A percentile compares a stretch with the other conserved stretches of the same genome.
These are phyloP conservation scores for Arabidopsis suecica DNA, from an alignment of 345 rosid genomes.

Conservation along the genomic window DNA sequence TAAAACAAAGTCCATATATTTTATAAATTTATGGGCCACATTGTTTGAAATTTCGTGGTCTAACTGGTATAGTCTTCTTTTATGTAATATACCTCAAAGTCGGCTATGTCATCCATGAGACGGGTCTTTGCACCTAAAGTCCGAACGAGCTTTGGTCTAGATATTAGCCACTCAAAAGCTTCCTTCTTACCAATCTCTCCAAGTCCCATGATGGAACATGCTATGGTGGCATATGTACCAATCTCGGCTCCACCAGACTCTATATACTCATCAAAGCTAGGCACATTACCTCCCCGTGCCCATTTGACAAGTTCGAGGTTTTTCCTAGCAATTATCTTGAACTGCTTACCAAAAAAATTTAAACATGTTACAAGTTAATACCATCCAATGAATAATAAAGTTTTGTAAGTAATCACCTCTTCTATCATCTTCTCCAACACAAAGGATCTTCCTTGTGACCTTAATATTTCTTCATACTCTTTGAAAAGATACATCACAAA, in stretches of 20 bases:
- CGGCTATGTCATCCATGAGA: constrained; percentile 16
- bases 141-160: neutral
- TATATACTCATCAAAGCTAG: constrained; percentile 19
- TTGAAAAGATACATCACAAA: constrained; percentile 20
- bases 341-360: neutral
- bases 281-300: constrained; percentile 8
- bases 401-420: constrained; percentile 1
- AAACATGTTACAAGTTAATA: neutral
- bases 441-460: constrained; percentile 11
- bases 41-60: too few species aligned
- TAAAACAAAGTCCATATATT: neutral
- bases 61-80: too few species aligned
- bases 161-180: constrained; percentile 14
- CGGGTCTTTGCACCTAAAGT: neutral
- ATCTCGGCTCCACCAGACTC: constrained; percentile 24
- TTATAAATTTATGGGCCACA: too few species aligned
- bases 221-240: neutral
- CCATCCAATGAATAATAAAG: neutral
- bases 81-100: neutral
- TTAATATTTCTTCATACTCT: constrained; percentile 21
- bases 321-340: constrained; percentile 5
- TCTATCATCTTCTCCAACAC: constrained; percentile 10
- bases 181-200: constrained; percentile 1
- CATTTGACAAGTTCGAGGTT: constrained; percentile 31
- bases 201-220: constrained; percentile 12